Percentiles rank a stretch among this genome's conserved stretches.
Evolutionary conservation across 257 asterid genomes (phyloP).

Genomic region (Petrea volubilis): DNA sequence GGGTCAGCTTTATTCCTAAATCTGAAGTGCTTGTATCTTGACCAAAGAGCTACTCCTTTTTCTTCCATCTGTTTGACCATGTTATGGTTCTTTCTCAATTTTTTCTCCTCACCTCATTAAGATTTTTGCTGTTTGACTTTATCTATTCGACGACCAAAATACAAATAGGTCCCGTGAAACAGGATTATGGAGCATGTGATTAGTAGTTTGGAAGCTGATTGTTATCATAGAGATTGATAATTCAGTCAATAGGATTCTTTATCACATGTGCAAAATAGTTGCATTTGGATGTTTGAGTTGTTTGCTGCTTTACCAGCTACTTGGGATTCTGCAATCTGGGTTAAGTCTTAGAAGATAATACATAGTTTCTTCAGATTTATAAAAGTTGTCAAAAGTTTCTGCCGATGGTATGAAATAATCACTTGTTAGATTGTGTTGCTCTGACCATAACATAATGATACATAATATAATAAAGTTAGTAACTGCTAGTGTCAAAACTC

Average conservation of each 20-base stretch:
- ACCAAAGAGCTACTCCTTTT: background rate
- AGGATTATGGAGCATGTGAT: background rate
- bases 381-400: background rate
- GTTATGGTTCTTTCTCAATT: background rate
- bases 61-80: background rate
- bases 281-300: background rate
- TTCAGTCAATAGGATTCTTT: background rate
- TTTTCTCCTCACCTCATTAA: background rate
- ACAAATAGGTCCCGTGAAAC: background rate
- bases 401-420: background rate
- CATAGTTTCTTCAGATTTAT: background rate
- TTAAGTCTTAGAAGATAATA: background rate
- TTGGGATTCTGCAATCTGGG: background rate
- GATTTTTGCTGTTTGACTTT: background rate
- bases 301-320: background rate
- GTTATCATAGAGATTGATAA: background rate
- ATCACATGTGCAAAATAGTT: background rate
- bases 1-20: background rate
- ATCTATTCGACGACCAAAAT: background rate
- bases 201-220: background rate
- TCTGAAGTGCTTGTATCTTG: background rate
- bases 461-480: background rate
- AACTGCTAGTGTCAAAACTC: background rate
- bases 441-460: too few relatives aligned
- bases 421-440: background rate